Evolutionary conservation across 305 asterid genomes (phyloP).

Genomic region (Fraxinus platypoda): DNA sequence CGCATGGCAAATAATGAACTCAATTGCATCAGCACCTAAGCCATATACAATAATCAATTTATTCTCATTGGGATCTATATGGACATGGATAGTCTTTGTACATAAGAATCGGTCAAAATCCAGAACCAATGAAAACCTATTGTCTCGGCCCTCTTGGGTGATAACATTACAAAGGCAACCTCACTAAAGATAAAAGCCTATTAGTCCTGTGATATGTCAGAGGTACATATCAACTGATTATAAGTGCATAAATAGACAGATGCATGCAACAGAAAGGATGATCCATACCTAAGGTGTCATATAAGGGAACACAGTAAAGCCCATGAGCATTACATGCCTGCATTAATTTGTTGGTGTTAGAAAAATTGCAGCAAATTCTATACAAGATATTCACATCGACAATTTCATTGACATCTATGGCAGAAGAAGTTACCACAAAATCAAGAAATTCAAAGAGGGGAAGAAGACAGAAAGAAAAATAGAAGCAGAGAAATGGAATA

Average conservation of each 20-base stretch:
- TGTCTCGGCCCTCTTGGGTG: background rate
- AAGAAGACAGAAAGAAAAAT: background rate
- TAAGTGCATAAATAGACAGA: conserved; percentile 5
- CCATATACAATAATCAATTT: conserved; percentile 29
- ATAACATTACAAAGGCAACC: conserved; percentile 11
- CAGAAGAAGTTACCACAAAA: conserved; percentile 7
- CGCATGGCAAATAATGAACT: conserved; percentile 92
- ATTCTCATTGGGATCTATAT: conserved; percentile 5
- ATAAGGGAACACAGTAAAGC: conserved; percentile 85
- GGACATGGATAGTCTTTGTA: background rate
- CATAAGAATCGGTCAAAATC: background rate
- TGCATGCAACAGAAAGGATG: conserved; percentile 10
- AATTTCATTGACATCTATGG: conserved; percentile 13
- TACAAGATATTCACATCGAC: conserved; percentile 12
- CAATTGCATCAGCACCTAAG: conserved; percentile 92
- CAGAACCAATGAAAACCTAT: background rate
- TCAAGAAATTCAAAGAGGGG: conserved; percentile 5
- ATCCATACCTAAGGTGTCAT: conserved; percentile 87
- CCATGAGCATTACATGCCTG: conserved; percentile 99
- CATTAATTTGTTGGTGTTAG: conserved; percentile 34
- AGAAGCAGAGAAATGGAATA: background rate
- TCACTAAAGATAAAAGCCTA: conserved; percentile 17
- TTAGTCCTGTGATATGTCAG: conserved; percentile 15
- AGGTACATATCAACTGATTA: conserved; percentile 9
- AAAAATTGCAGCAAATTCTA: conserved; percentile 16